Evolutionary conservation across 2,329 filamentous ascomycete species (phyloP).

Genomic region (Alternaria triticimaculans): DNA sequence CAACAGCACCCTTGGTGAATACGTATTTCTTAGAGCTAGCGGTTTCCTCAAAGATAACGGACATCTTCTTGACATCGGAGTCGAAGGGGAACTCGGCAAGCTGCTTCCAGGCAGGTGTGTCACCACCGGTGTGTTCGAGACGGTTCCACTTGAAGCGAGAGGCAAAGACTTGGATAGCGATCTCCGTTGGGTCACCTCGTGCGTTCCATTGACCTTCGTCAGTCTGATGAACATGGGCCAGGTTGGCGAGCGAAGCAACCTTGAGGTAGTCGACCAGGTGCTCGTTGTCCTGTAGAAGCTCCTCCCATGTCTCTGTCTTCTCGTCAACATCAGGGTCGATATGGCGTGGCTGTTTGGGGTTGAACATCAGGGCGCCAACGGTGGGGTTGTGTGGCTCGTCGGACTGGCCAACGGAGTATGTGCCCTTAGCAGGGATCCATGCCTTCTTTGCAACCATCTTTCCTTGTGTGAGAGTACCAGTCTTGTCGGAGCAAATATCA

Average conservation of each 20-base stretch:
- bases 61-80: constrained; percentile 77
- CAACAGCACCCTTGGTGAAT: constrained; percentile 72
- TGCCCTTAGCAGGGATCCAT: constrained; percentile 44
- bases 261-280: constrained; percentile 43
- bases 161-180: constrained; percentile 76
- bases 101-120: constrained; percentile 32
- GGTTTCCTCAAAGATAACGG: constrained; percentile 63
- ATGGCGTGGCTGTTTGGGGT: constrained; percentile 24
- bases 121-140: not conserved
- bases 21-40: constrained; percentile 52
- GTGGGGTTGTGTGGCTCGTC: constrained; percentile 43
- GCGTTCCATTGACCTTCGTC: constrained; percentile 33
- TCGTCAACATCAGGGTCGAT: constrained; percentile 41
- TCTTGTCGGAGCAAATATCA: constrained; percentile 45
- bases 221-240: constrained; percentile 1
- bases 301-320: constrained; percentile 26
- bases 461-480: constrained; percentile 44
- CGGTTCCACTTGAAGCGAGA: constrained; percentile 66
- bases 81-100: constrained; percentile 75
- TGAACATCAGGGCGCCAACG: constrained; percentile 38
- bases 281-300: constrained; percentile 34
- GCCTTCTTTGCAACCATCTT: constrained; percentile 45
- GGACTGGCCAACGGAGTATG: constrained; percentile 40
- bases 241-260: constrained; percentile 45
- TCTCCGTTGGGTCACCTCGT: constrained; percentile 62